phyloP scores from a whole-genome alignment of 2,329 filamentous ascomycete species.

The Aureobasidium sp. region DNA sequence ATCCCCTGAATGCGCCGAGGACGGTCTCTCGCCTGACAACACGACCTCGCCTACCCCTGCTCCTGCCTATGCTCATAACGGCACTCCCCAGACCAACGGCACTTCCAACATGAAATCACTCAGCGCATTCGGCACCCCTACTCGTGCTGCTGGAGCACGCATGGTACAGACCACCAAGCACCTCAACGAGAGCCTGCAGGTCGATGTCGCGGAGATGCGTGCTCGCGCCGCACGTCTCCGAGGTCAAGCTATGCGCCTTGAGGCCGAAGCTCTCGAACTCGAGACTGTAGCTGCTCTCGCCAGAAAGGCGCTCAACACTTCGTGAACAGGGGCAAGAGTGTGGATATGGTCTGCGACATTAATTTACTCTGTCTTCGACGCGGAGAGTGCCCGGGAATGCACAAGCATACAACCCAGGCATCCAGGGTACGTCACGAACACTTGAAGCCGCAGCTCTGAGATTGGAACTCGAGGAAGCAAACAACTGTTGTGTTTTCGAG shows the following conservation, averaged over 20 bases:
- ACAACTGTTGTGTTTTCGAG: neutral
- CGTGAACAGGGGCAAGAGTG: neutral
- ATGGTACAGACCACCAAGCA: neutral
- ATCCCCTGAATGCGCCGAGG: neutral
- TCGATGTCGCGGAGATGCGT: neutral
- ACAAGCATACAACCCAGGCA: neutral
- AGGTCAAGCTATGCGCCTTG: conserved; percentile 10
- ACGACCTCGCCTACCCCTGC: neutral
- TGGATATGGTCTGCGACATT: too few relatives aligned
- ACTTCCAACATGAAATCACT: neutral
- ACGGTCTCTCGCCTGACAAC: neutral
- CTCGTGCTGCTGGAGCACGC: too few relatives aligned
- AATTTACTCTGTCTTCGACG: too few relatives aligned
- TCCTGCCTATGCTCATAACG: neutral
- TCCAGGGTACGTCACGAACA: neutral
- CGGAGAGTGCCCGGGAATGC: neutral
- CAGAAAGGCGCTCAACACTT: neutral
- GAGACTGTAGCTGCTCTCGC: neutral
- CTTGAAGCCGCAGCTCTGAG: neutral
- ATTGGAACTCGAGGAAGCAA: neutral
- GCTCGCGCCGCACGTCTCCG: neutral
- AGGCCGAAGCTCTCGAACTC: conserved; percentile 13
- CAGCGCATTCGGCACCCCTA: neutral
- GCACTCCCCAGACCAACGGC: neutral
- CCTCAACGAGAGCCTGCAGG: neutral